Percentiles rank a stretch among this genome's conserved stretches.
These are phyloP conservation scores for Tolypocladium album DNA, from an alignment of 2,329 filamentous ascomycete species.

Conservation along the genomic window DNA sequence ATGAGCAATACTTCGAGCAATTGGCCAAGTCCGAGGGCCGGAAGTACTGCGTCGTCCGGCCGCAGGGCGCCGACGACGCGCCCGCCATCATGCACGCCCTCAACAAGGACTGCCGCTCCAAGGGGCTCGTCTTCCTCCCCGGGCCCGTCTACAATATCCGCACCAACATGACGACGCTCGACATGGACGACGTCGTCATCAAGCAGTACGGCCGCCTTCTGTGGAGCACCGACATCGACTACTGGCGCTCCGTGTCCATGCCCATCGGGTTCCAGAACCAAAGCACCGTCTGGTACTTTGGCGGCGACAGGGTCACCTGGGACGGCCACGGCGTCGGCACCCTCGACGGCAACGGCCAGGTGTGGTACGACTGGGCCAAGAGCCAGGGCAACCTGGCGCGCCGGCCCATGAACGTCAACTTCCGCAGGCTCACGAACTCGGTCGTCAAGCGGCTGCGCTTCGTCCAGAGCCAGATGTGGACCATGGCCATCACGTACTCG, in stretches of 20 bases:
- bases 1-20: neutral
- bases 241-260: conserved; percentile 41
- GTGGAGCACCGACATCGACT: conserved; percentile 34
- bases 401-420: conserved; percentile 41
- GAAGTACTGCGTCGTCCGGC: conserved; percentile 17
- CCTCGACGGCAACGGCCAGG: conserved; percentile 48
- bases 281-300: conserved; percentile 41
- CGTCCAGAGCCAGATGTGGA: conserved; percentile 51
- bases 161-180: conserved; percentile 21
- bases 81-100: conserved; percentile 19
- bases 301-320: conserved; percentile 38
- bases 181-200: conserved; percentile 27
- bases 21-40: conserved; percentile 10
- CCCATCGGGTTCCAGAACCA: conserved; percentile 45
- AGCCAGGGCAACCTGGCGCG: conserved; percentile 32
- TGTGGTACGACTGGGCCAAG: conserved; percentile 44
- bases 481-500: conserved; percentile 40
- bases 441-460: conserved; percentile 37
- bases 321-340: conserved; percentile 40
- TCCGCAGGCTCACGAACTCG: conserved; percentile 32
- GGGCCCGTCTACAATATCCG: conserved; percentile 22
- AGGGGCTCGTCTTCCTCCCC: conserved; percentile 20
- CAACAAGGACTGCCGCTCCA: conserved; percentile 16
- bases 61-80: conserved; percentile 18
- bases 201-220: conserved; percentile 27